Percentiles rank a stretch among this genome's conserved stretches.
phyloP scores from a whole-genome alignment of 306 rosid genomes.

The Inga leiocalycina region DNA sequence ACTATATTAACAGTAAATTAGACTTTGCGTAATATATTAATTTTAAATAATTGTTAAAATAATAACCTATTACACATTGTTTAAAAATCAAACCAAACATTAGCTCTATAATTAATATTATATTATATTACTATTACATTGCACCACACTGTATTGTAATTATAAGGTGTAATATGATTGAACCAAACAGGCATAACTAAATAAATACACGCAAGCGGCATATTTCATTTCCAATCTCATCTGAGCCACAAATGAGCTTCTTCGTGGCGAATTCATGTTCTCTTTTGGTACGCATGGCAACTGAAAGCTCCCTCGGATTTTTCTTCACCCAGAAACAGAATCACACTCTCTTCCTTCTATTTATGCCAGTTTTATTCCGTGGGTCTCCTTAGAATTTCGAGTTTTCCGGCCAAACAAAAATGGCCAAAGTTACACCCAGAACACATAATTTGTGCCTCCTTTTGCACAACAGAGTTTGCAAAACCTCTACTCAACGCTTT shows the following conservation, averaged over 20 bases:
- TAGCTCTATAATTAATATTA: too few relatives aligned
- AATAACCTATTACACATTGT: too few relatives aligned
- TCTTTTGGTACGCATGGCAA: background rate
- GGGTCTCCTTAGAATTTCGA: background rate
- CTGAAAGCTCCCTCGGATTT: background rate
- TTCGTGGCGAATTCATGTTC: slow-evolving; percentile 35
- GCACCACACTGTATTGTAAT: too few relatives aligned
- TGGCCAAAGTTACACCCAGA: slow-evolving; percentile 59
- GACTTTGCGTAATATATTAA: too few relatives aligned
- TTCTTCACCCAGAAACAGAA: background rate
- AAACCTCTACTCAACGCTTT: slow-evolving; percentile 36
- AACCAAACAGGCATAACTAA: too few relatives aligned
- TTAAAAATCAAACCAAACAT: too few relatives aligned
- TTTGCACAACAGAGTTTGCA: slow-evolving; percentile 31
- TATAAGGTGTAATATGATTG: too few relatives aligned
- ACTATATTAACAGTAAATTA: too few relatives aligned
- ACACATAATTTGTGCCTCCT: slow-evolving; percentile 44
- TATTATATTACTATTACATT: too few relatives aligned
- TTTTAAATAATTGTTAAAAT: too few relatives aligned
- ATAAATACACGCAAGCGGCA: background rate
- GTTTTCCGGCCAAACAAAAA: slow-evolving; percentile 12
- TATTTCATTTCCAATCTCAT: background rate
- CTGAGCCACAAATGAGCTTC: slow-evolving; percentile 30
- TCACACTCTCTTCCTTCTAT: background rate
- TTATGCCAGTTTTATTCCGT: background rate